Percentiles rank a stretch among this genome's conserved stretches.
Evolutionary conservation across 176 grass and related monocot species (phyloP).

Genomic region (Canna indica): DNA sequence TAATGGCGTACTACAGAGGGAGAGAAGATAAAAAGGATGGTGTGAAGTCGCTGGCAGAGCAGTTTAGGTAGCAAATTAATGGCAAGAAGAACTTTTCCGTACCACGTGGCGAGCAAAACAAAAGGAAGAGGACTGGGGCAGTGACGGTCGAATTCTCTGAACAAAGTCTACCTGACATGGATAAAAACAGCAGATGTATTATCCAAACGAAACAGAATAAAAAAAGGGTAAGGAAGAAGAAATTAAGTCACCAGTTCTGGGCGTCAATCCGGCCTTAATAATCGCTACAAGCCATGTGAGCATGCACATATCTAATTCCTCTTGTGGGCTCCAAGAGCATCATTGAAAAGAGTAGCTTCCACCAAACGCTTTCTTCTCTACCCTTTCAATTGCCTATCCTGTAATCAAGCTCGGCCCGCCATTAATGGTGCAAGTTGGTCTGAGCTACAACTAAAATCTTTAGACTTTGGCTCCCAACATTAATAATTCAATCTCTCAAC

Average conservation of each 20-base stretch:
- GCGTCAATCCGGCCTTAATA: neutral
- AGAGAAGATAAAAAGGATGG: neutral
- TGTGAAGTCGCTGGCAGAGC: neutral
- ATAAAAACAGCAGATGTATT: no score
- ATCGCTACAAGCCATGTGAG: neutral
- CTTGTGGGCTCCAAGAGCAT: neutral
- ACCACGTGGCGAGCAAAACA: neutral
- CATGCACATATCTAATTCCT: neutral
- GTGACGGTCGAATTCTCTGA: neutral
- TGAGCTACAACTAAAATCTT: neutral
- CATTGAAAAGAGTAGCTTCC: neutral
- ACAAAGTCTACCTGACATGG: neutral
- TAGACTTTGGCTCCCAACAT: neutral
- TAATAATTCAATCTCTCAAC: no score
- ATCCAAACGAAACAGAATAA: neutral
- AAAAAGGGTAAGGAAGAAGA: neutral
- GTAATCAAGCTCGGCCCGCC: neutral
- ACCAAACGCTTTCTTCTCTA: neutral
- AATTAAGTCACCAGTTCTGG: neutral
- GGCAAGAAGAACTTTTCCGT: neutral
- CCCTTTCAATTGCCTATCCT: neutral
- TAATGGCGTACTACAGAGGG: no score
- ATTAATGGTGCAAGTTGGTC: neutral
- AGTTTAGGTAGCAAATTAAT: neutral
- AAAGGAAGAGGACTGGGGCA: neutral